Base-by-base conservation (phyloP, 257 asterid species). In the Capsicum baccatum region DNA sequence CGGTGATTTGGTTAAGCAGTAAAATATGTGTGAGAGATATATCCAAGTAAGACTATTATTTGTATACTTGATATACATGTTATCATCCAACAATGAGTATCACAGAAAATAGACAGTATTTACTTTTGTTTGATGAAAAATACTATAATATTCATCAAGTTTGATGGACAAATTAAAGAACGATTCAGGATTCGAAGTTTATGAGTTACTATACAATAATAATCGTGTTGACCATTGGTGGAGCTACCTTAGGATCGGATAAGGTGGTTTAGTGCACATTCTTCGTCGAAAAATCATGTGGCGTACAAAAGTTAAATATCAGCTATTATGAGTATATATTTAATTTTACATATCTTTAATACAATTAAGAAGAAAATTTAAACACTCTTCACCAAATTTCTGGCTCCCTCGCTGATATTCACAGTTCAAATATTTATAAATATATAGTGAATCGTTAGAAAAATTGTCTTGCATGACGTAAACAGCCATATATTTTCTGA, bases 391-490 rank as follows among this genome's bases (percentile, higher is more conserved):
- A 39, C 44, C 44, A 39, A 39, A 39, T 39, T 39, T 4, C 44
- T 39, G 5, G 4, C 44, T 39, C 44, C 44, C 4, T 39, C 44
- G 5, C 44, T 39, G 44, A 4, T 2, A 39, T 39, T 39, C 44
- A 39, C 44, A 2, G 5, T 39, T 39, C 5, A 14, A 33, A 12
- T 13, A 35, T 35, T 58, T 58, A 56, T 14, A 56, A 44, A 56
- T 56, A 56, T 56, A 2, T 35, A 6, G 11, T 14, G 3, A 66
- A 33, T 11, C 0, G 44, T 48, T 6, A 11, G 60, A 73, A 13
- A 21, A 74, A 52, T 11, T 54, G 76, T 74, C 44, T 74, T 50
- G 52, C 62, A 74, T 50, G 81, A 21, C 21, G 21, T 74, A 67
- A 67, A 3, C 50, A 11, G 33, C 0, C 33, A 33, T 74, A 50